Evolutionary conservation across 495 filamentous ascomycete genomes (phyloP).

Genomic region (Daldinia vernicosa): DNA sequence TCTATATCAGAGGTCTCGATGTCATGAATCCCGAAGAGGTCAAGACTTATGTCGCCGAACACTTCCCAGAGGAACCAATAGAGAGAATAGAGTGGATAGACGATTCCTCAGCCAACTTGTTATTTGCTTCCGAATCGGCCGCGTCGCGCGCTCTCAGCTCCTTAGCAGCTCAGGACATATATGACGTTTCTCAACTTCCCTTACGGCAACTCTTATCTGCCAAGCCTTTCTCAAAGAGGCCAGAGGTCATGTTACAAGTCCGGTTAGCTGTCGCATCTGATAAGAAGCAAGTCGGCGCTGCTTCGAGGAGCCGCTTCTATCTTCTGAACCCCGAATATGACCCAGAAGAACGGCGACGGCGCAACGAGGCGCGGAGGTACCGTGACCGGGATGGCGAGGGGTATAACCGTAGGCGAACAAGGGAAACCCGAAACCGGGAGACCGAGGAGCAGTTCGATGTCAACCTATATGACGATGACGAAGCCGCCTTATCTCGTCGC

Average conservation of each 20-base stretch:
- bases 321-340: constrained; percentile 89
- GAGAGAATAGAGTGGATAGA: constrained; percentile 90
- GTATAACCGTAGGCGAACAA: constrained; percentile 58
- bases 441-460: constrained; percentile 67
- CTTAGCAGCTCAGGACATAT: constrained; percentile 59
- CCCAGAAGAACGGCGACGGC: constrained; percentile 73
- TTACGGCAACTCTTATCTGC: constrained; percentile 64
- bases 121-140: constrained; percentile 73
- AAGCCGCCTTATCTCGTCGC: constrained; percentile 49
- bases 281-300: constrained; percentile 77
- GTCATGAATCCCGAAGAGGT: constrained; percentile 81
- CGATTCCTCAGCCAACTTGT: constrained; percentile 86
- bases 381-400: constrained; percentile 70
- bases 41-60: constrained; percentile 70
- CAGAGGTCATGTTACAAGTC: constrained; percentile 74
- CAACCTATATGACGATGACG: constrained; percentile 81
- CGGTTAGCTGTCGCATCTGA: constrained; percentile 79
- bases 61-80: constrained; percentile 65
- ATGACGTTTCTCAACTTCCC: constrained; percentile 57
- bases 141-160: constrained; percentile 76
- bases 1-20: constrained; percentile 85
- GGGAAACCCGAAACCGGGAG: constrained; percentile 55
- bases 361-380: constrained; percentile 59
- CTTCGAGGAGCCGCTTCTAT: constrained; percentile 87
- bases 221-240: constrained; percentile 69